phyloP scores from a whole-genome alignment of 495 filamentous ascomycete species.

The Tricharina praecox region DNA sequence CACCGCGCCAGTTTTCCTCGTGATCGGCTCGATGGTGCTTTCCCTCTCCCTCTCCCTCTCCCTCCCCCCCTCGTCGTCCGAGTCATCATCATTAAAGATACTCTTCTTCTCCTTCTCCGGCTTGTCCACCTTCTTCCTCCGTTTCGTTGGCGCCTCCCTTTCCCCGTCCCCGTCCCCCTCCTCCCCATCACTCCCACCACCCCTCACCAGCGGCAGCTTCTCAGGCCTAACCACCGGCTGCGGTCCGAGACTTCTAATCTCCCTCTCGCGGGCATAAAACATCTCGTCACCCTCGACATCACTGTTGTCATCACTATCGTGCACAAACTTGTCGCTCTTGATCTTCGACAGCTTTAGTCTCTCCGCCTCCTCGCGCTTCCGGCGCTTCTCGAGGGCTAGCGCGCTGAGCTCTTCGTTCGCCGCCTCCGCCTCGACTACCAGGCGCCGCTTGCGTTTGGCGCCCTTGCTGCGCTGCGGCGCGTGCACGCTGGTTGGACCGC shows the following conservation, averaged over 20 bases:
- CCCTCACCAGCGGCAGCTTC: background rate
- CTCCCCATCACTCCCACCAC: slow-evolving; percentile 1
- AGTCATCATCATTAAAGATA: background rate
- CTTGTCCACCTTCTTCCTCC: slow-evolving; percentile 28
- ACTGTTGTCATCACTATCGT: slow-evolving; percentile 28
- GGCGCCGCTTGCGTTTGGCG: slow-evolving; percentile 29
- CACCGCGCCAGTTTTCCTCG: no score
- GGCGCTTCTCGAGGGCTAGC: slow-evolving; percentile 21
- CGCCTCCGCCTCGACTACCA: slow-evolving; percentile 29
- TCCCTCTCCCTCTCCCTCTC: slow-evolving; percentile 17
- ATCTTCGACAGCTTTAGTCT: slow-evolving; percentile 39
- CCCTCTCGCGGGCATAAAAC: slow-evolving; percentile 24
- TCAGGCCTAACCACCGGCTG: background rate
- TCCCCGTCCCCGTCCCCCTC: background rate
- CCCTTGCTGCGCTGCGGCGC: slow-evolving; percentile 33
- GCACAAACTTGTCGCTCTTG: slow-evolving; percentile 69
- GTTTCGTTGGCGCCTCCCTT: slow-evolving; percentile 29
- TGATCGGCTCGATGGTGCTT: no score
- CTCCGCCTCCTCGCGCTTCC: slow-evolving; percentile 29
- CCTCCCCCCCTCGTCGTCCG: slow-evolving; percentile 34
- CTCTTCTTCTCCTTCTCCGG: background rate
- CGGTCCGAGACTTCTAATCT: slow-evolving; percentile 9
- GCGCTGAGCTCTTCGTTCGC: slow-evolving; percentile 31
- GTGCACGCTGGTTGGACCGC: slow-evolving; percentile 37
- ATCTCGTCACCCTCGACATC: slow-evolving; percentile 22